A percentile compares a stretch with the other conserved stretches of the same genome.
These are phyloP conservation scores for Pseudogymnoascus sp. DNA, from an alignment of 2,329 filamentous ascomycete species.

Conservation along the genomic window DNA sequence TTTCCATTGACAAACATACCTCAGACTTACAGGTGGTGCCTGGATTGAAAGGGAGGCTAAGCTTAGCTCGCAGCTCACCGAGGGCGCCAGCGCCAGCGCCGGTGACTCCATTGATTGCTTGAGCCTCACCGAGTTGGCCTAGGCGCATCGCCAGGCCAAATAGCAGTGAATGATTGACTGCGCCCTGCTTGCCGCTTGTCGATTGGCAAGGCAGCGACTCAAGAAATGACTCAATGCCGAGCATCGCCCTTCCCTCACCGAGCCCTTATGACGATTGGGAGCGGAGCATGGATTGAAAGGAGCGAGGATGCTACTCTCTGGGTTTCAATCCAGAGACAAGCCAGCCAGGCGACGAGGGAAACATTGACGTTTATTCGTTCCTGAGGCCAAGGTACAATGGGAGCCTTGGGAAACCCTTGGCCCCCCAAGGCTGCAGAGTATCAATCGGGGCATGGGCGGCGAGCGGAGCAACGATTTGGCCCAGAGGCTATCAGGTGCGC, in stretches of 20 bases:
- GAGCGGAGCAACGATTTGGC: not conserved
- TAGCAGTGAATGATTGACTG: not conserved
- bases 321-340: slow-evolving; percentile 6
- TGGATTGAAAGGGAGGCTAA: slow-evolving; percentile 4
- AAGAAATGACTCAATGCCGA: slow-evolving; percentile 7
- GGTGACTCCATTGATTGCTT: slow-evolving; percentile 5
- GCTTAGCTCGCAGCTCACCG: not conserved
- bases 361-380: slow-evolving; percentile 6
- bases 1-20: not conserved
- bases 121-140: not conserved
- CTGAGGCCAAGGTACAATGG: slow-evolving; percentile 5
- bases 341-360: slow-evolving; percentile 2
- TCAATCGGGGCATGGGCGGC: slow-evolving; percentile 5
- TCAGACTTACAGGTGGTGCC: not conserved
- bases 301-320: slow-evolving; percentile 5
- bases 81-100: not conserved
- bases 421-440: slow-evolving; percentile 4
- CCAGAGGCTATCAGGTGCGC: slow-evolving; percentile 2
- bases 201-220: slow-evolving; percentile 4
- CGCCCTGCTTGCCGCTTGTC: not conserved
- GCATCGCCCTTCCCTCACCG: not conserved
- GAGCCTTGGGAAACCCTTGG: slow-evolving; percentile 1
- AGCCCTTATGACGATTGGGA: not conserved
- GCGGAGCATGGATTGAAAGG: not conserved
- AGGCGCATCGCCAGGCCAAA: slow-evolving; percentile 5